Evolutionary conservation across 83 land plant species (phyloP).

Genomic region (Picea abies): DNA sequence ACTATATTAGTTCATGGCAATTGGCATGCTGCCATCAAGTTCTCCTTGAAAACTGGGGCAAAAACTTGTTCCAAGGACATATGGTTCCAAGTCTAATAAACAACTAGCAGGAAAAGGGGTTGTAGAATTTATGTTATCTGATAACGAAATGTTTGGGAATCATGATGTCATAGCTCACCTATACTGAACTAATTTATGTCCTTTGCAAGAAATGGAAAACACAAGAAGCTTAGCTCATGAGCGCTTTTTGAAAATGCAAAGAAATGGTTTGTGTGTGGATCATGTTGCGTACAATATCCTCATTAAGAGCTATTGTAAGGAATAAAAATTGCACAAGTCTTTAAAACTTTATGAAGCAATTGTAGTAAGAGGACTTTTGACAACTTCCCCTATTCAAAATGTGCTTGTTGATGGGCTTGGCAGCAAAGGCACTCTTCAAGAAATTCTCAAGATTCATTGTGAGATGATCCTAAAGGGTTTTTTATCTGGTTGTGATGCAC

Average conservation of each 20-base stretch:
- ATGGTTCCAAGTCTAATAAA: too few relatives aligned
- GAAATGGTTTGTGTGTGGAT: neutral
- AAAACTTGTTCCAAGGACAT: too few relatives aligned
- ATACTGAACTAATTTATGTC: conserved; percentile 48
- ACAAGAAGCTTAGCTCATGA: conserved; percentile 36
- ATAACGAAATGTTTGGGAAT: too few relatives aligned
- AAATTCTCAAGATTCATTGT: neutral
- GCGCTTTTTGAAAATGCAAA: conserved; percentile 44
- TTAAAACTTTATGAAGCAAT: conserved; percentile 1
- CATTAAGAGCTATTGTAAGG: conserved; percentile 18
- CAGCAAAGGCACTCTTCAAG: neutral
- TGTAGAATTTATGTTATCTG: too few relatives aligned
- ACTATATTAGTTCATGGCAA: too few relatives aligned
- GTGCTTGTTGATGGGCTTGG: conserved; percentile 33
- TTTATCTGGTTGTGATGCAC: neutral
- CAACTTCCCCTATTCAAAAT: conserved; percentile 42
- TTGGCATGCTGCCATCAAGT: too few relatives aligned
- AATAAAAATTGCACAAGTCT: conserved; percentile 39
- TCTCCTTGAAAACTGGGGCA: too few relatives aligned
- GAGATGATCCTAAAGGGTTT: neutral
- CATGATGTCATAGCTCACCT: conserved; percentile 8
- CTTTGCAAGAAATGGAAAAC: conserved; percentile 23
- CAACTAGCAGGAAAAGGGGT: too few relatives aligned
- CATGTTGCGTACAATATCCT: too few relatives aligned
- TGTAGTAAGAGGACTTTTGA: conserved; percentile 37